phyloP scores from a whole-genome alignment of 2,329 filamentous ascomycete genomes.

The Fusarium sp. region DNA sequence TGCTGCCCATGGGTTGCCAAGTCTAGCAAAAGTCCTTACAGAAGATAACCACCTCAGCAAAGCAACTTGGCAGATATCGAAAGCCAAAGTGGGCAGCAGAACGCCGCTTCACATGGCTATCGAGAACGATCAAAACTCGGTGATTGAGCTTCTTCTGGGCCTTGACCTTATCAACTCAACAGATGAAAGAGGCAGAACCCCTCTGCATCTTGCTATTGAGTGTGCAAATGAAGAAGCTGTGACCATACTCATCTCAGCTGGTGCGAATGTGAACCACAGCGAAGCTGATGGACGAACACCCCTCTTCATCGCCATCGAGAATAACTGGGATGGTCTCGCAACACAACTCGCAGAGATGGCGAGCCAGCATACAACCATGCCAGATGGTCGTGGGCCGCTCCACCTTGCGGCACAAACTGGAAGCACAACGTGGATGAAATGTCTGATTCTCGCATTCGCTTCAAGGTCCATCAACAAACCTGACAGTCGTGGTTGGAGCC shows the following conservation, averaged over 20 bases:
- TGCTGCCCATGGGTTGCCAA: fast-evolving
- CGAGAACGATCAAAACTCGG: not conserved
- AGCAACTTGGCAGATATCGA: not conserved
- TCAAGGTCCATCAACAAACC: not conserved
- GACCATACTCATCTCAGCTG: fast-evolving
- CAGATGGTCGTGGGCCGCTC: fast-evolving
- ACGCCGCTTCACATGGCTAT: not conserved
- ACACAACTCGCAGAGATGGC: not conserved
- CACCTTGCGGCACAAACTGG: not conserved
- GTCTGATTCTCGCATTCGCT: not conserved
- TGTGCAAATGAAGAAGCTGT: not conserved
- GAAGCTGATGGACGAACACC: not conserved
- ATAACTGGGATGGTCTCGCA: not conserved
- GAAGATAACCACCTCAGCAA: not conserved
- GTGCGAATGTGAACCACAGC: not conserved
- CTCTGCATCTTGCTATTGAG: not conserved
- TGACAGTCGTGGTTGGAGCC: fast-evolving
- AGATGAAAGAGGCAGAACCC: not conserved
- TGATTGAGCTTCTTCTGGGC: fast-evolving
- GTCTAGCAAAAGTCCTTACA: fast-evolving
- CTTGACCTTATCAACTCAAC: not conserved
- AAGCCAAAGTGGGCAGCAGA: not conserved
- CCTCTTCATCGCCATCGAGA: not conserved
- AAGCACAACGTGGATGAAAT: not conserved
- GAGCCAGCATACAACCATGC: fast-evolving